Conservation (phyloP, 2,329 filamentous ascomycete species). For the Apiospora marii region DNA sequence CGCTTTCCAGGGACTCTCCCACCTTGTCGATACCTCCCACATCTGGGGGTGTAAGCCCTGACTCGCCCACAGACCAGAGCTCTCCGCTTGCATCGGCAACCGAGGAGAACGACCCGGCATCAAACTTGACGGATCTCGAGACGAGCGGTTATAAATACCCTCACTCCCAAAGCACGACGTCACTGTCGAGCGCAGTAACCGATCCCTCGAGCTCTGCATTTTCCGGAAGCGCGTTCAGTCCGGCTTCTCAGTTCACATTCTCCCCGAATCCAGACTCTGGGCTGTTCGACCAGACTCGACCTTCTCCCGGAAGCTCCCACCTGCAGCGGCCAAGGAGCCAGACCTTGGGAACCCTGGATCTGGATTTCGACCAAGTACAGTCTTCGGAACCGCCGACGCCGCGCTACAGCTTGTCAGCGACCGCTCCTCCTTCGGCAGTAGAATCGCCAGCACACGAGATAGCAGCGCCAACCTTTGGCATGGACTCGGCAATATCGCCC, state of each 20-base stretch:
- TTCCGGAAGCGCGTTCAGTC: constrained; percentile 75
- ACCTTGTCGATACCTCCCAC: constrained; percentile 66
- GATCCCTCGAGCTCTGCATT: constrained; percentile 72
- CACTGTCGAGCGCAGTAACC: constrained; percentile 72
- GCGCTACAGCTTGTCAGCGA: constrained; percentile 55
- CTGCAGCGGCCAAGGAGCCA: constrained; percentile 84
- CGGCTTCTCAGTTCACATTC: constrained; percentile 77
- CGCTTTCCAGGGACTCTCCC: constrained; percentile 62
- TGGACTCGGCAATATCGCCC: constrained; percentile 55
- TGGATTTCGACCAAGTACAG: constrained; percentile 61
- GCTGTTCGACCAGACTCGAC: constrained; percentile 62
- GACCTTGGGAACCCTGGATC: constrained; percentile 79
- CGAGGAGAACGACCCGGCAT: constrained; percentile 70
- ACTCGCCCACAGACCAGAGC: constrained; percentile 71
- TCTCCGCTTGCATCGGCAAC: constrained; percentile 76
- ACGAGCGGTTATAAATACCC: constrained; percentile 62
- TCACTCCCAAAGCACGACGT: constrained; percentile 72
- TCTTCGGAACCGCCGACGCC: constrained; percentile 57
- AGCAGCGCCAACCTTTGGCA: constrained; percentile 49
- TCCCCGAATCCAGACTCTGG: constrained; percentile 76
- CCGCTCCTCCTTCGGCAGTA: constrained; percentile 59
- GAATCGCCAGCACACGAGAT: constrained; percentile 60
- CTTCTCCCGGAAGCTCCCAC: constrained; percentile 53
- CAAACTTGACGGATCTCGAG: constrained; percentile 67
- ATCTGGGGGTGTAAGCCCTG: constrained; percentile 68